Evolutionary conservation across 2,329 filamentous ascomycete genomes (phyloP), one percentile per base, ranked within the genome.

Genomic region (Daldinia sp.): DNA sequence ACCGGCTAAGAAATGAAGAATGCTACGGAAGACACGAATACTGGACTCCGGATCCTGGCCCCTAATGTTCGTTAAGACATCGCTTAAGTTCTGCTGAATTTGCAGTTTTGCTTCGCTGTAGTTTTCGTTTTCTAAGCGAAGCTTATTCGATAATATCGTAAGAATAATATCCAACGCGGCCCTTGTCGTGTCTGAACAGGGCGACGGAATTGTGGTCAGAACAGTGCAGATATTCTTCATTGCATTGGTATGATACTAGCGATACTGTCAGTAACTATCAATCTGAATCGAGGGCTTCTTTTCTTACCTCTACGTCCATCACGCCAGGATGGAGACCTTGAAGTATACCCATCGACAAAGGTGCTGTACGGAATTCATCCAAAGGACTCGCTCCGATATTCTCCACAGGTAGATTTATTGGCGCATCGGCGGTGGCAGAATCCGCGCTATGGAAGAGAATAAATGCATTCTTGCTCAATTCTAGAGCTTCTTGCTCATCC

Each of bases 1-100:
- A 6, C 78, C 78, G 12, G 76, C 76, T 30, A 79, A 69, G 63
- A 75, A 78, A 30, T 75, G 63, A 15, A 79, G 65, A n/a, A 75
- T 42, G 33, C 74, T 77, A 15, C 74, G 71, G 60, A 77, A 75
- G 26, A 75, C 68, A n/a, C 46, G 67, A 28, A 76, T 35, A 3
- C 53, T 57, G 3, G 54, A 48, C 13, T 26, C 53, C 7, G 54
- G 46, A 28, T 23, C 30, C 3, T 20, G 33, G 30, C 46, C n/a
- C 56, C 55, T 55, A 23, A 72, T 57, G 4, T 48, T 39, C 6
- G 13, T 59, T 23, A 73, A 35, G 2, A 12, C 65, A 13, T 30
- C 30, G 3, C 70, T 39, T 7, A 76, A 13, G 6, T 26, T 35
- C 37, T 67, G 42, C 44, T 76, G 73, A n/a, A 70, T 65, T 30